phyloP scores from a whole-genome alignment of 495 filamentous ascomycete species.

The Penicillium paxilli region DNA sequence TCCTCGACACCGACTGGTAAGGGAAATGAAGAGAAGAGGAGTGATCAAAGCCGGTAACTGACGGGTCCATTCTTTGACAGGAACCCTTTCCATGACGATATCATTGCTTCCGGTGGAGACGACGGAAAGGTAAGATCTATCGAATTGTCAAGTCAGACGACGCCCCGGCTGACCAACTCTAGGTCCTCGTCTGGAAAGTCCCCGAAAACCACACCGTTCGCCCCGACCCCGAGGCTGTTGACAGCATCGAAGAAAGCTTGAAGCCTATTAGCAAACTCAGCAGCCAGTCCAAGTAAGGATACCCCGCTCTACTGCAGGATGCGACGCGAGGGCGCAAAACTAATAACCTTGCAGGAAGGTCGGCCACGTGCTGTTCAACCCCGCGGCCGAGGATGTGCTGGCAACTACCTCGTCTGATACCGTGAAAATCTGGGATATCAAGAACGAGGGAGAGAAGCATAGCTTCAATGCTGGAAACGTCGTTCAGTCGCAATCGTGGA shows the following conservation, averaged over 20 bases:
- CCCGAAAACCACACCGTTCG: conserved; percentile 83
- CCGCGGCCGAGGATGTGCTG: conserved; percentile 91
- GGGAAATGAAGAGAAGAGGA: conserved; percentile 14
- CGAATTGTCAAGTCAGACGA: no score
- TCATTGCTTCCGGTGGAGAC: conserved; percentile 92
- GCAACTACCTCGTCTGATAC: conserved; percentile 95
- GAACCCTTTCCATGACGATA: conserved; percentile 91
- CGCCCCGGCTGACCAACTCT: conserved; percentile 21
- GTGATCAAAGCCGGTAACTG: background rate
- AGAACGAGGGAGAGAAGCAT: conserved; percentile 68
- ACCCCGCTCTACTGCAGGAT: background rate
- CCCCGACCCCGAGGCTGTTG: conserved; percentile 74
- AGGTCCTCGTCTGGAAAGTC: conserved; percentile 93
- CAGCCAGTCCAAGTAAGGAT: conserved; percentile 57
- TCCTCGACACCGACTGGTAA: conserved; percentile 97
- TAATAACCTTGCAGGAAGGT: conserved; percentile 66
- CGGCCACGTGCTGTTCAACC: conserved; percentile 96
- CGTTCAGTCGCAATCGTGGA: conserved; percentile 95
- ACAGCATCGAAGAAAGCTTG: conserved; percentile 63
- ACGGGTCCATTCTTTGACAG: conserved; percentile 56
- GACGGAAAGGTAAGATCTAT: conserved; percentile 77
- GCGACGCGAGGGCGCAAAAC: conserved; percentile 2
- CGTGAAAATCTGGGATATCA: conserved; percentile 94
- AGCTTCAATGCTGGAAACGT: conserved; percentile 84
- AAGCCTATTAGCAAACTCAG: conserved; percentile 74